Conservation (phyloP, 2,329 filamentous ascomycete genomes). For the Calonectria hawksworthii region DNA sequence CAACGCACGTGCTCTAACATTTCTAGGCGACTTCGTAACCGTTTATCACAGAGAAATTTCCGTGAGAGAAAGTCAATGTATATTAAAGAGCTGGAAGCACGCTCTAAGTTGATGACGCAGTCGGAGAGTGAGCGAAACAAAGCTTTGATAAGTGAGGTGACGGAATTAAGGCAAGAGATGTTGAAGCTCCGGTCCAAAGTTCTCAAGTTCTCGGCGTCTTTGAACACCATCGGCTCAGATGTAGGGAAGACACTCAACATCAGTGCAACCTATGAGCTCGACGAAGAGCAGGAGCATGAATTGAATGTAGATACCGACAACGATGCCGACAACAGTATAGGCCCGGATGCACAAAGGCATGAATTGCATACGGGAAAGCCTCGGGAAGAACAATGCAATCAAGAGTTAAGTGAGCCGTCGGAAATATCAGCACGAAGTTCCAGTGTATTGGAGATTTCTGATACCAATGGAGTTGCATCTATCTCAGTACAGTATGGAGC, state of each 20-base stretch:
- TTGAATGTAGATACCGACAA: background rate
- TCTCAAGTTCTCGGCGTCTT: background rate
- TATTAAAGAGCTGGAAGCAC: constrained; percentile 16
- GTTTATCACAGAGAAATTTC: constrained; percentile 8
- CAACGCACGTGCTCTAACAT: background rate
- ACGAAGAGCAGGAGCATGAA: background rate
- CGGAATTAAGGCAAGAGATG: background rate
- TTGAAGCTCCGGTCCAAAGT: background rate
- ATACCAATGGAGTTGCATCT: too few species aligned
- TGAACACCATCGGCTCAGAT: background rate
- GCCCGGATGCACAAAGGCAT: too few species aligned
- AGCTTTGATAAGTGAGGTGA: background rate
- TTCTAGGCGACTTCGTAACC: background rate
- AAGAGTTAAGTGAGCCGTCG: too few species aligned
- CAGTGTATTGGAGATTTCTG: too few species aligned
- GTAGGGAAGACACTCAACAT: background rate
- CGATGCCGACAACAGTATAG: background rate
- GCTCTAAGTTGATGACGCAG: background rate
- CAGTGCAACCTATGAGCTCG: background rate
- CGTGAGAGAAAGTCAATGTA: constrained; percentile 14
- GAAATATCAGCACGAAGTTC: too few species aligned
- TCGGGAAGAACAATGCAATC: too few species aligned
- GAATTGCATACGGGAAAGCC: too few species aligned
- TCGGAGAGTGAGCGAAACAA: constrained; percentile 11
- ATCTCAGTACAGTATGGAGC: too few species aligned